phyloP scores from a whole-genome alignment of 1,284 basidiomycete species.

The Microbotryum lychnidis-dioicae region DNA sequence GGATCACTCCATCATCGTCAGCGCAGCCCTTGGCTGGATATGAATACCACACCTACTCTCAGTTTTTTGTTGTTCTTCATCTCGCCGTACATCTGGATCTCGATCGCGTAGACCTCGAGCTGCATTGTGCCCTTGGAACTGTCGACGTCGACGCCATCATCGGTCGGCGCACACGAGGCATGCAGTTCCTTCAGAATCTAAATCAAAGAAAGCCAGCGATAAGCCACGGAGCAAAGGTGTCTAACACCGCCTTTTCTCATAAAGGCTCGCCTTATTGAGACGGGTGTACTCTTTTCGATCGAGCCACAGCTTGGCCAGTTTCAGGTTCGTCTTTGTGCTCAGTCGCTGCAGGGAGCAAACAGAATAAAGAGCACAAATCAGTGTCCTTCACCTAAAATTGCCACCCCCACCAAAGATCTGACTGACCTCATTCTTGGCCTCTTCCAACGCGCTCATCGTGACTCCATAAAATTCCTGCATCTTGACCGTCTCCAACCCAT shows the following conservation, averaged over 20 bases:
- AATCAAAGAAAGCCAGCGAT: background rate
- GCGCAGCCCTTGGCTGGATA: background rate
- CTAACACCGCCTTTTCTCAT: background rate
- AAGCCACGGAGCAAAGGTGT: background rate
- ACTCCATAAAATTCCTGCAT: conserved; percentile 92
- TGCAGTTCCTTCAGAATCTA: conserved; percentile 46
- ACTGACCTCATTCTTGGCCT: conserved; percentile 87
- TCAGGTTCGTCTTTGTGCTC: conserved; percentile 90
- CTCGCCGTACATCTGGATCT: conserved; percentile 99
- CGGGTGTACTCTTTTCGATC: conserved; percentile 85
- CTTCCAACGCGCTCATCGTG: conserved; percentile 79
- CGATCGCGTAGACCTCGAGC: conserved; percentile 95
- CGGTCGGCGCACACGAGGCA: conserved; percentile 43
- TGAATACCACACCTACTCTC: conserved; percentile 53
- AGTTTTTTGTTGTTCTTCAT: conserved; percentile 90
- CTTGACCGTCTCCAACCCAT: conserved; percentile 71
- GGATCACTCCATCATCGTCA: conserved; percentile 5
- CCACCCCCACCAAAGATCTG: background rate
- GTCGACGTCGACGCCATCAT: conserved; percentile 51
- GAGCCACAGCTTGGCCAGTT: conserved; percentile 94
- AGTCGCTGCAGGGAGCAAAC: conserved; percentile 54
- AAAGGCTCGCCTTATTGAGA: conserved; percentile 58
- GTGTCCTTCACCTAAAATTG: background rate
- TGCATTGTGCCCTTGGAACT: conserved; percentile 84
- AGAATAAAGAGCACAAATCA: background rate